Evolutionary conservation across 352 stramenopile species (phyloP).

Genomic region (Hyaloperonospora arabidopsidis): DNA sequence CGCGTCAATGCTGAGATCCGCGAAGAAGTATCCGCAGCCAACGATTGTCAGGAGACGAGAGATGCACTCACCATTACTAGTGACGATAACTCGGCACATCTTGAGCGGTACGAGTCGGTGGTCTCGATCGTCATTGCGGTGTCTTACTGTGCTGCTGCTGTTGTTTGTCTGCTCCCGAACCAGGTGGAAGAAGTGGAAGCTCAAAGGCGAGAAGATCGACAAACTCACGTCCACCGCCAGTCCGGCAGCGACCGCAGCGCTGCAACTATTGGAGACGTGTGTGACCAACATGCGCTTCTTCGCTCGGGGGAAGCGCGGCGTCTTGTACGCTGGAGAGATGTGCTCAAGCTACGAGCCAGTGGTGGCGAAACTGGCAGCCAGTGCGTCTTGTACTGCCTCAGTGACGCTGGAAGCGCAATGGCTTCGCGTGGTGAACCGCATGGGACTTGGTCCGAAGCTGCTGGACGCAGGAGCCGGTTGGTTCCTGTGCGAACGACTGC

Average conservation of each 20-base stretch:
- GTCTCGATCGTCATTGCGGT: no score
- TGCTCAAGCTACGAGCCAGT: constrained; percentile 15
- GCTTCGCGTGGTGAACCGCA: constrained; percentile 53
- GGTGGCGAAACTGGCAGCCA: constrained; percentile 47
- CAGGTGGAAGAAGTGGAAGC: constrained; percentile 66
- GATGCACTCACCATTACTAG: background rate
- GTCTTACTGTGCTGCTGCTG: no score
- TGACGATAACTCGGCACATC: constrained; percentile 25
- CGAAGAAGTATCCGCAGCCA: background rate
- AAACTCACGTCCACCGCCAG: constrained; percentile 30
- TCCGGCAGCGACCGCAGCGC: constrained; percentile 12
- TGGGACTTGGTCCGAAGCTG: constrained; percentile 48
- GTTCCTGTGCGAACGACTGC: constrained; percentile 53
- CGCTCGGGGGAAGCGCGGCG: constrained; percentile 52
- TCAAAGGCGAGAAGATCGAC: constrained; percentile 44
- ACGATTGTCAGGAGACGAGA: background rate
- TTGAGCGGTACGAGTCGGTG: constrained; percentile 32
- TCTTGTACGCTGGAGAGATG: constrained; percentile 43
- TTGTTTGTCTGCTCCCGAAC: background rate
- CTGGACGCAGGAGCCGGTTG: constrained; percentile 37
- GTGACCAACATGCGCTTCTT: constrained; percentile 48
- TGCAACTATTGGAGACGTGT: constrained; percentile 18
- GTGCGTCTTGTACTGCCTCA: constrained; percentile 19
- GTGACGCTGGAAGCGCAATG: constrained; percentile 50
- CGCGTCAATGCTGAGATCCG: constrained; percentile 9